Evolutionary conservation across 805 yeast species (phyloP).

Genomic region (Clavispora vitiphila): DNA sequence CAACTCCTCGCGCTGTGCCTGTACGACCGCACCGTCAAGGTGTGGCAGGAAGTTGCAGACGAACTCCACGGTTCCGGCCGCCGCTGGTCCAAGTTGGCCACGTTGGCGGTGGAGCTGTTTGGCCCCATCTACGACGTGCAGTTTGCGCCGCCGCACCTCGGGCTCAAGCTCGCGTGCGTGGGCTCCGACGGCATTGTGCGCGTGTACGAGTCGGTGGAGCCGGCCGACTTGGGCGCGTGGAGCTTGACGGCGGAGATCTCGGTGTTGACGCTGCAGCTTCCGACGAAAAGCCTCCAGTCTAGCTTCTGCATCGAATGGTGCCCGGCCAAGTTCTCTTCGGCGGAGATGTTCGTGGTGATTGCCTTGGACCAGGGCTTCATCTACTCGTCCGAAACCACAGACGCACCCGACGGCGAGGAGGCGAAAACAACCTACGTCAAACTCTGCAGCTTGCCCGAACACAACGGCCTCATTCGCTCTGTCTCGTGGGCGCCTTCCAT

Average conservation of each 20-base stretch:
- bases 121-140: slow-evolving; percentile 89
- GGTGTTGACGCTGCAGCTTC: slow-evolving; percentile 57
- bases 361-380: slow-evolving; percentile 85
- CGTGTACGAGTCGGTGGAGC: slow-evolving; percentile 83
- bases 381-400: slow-evolving; percentile 33
- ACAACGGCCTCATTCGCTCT: slow-evolving; percentile 78
- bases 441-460: slow-evolving; percentile 72
- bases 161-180: slow-evolving; percentile 76
- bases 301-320: slow-evolving; percentile 89
- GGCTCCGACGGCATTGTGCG: slow-evolving; percentile 86
- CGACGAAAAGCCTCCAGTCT: slow-evolving; percentile 77
- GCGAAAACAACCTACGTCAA: slow-evolving; percentile 38
- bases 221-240: slow-evolving; percentile 85
- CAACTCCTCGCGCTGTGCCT: slow-evolving; percentile 83
- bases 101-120: slow-evolving; percentile 71
- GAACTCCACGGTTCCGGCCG: slow-evolving; percentile 74
- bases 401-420: slow-evolving; percentile 2
- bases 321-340: slow-evolving; percentile 66
- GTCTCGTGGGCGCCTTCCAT: slow-evolving; percentile 96
- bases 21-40: slow-evolving; percentile 79
- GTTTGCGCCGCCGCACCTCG: slow-evolving; percentile 82
- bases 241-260: slow-evolving; percentile 66
- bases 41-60: slow-evolving; percentile 88
- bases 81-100: slow-evolving; percentile 73
- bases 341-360: slow-evolving; percentile 77